Percentiles rank a stretch among this genome's conserved stretches.
Conservation (phyloP, 306 rosid species). For the Neltuma alba region DNA sequence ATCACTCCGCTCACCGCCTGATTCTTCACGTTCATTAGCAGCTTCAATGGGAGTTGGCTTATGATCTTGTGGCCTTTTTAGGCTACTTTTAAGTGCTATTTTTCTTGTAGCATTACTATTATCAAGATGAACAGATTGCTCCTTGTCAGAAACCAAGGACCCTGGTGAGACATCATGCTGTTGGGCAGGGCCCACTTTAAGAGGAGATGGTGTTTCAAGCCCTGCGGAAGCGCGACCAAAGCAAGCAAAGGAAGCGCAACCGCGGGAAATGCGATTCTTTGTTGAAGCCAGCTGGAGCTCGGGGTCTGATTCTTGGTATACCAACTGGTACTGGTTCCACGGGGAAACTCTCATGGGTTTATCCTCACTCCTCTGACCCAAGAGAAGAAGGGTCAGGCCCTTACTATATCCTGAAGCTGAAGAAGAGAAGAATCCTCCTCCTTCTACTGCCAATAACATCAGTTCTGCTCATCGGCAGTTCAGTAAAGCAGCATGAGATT, state of each 20-base stretch:
- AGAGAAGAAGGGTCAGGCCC: constrained; percentile 78
- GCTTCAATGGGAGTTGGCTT: constrained; percentile 43
- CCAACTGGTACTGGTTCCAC: constrained; percentile 90
- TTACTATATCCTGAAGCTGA: constrained; percentile 88
- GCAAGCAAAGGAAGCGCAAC: constrained; percentile 84
- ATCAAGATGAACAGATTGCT: constrained; percentile 40
- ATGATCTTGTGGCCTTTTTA: constrained; percentile 52
- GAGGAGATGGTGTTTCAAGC: constrained; percentile 66
- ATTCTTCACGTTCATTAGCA: constrained; percentile 42
- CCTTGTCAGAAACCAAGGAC: constrained; percentile 51
- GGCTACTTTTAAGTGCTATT: constrained; percentile 70
- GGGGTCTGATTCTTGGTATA: constrained; percentile 76
- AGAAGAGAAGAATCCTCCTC: constrained; percentile 88
- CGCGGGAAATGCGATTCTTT: constrained; percentile 67
- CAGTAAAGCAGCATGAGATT: constrained; percentile 44
- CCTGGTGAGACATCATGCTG: constrained; percentile 65
- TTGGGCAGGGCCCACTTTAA: constrained; percentile 75
- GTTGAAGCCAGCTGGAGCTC: constrained; percentile 89
- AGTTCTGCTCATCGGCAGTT: constrained; percentile 63
- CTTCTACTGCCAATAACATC: constrained; percentile 88
- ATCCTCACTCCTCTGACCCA: constrained; percentile 75
- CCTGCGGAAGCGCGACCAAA: constrained; percentile 77
- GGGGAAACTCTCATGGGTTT: constrained; percentile 89
- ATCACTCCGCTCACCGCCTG: constrained; percentile 43
- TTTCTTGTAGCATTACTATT: constrained; percentile 40